Evolutionary conservation across 2,329 filamentous ascomycete genomes (phyloP), one percentile per base, ranked within the genome.

Genomic region (Chaetomium sp.): DNA sequence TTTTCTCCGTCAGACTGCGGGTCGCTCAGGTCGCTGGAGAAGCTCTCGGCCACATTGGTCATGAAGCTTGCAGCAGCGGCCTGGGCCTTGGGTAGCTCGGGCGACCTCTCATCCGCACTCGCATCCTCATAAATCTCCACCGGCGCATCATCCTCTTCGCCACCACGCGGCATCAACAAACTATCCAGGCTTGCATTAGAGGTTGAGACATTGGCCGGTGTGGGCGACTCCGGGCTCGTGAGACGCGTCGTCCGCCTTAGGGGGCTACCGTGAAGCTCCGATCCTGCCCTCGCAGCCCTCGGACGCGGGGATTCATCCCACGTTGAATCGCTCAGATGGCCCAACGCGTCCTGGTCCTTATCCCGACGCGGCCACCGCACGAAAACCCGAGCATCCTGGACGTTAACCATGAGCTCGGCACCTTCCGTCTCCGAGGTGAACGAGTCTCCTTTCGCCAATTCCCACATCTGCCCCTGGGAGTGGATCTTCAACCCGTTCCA

Each of bases 401-500:
- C 93, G 76, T 98, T 93, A 68, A 99, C 81, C 87, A 99, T 96
- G 76, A 99, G 93, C 73, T 96, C 93, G 21, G 88, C 88, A 70
- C 89, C 87, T 74, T 93, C 91, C 33, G 93, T 93, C 78, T 96
- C 92, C 64, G 93, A 96, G 55, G 89, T 90, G 77, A 97, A 98
- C 57, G 87, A 90, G 75, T 97, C 93, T 21, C 91, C 92, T 80
- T 97, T 97, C 69, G 82, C 84, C 72, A 99, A 79, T 70, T 97
- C 92, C 82, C 91, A 94, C 3, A 92, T 90, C 70, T 89, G 88
- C 63, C 92, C 92, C 78, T 94, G 90, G 80, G 92, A 97, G 79
- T 97, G 93, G 70, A 99, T 80, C 80, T 92, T 96, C 70, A 95
- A 83, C 19, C 95, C 95, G 76, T 99, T 99, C 94, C 94, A 98